Conservation (phyloP, 805 yeast genomes). For the Wilhelminamyces savonicus region DNA sequence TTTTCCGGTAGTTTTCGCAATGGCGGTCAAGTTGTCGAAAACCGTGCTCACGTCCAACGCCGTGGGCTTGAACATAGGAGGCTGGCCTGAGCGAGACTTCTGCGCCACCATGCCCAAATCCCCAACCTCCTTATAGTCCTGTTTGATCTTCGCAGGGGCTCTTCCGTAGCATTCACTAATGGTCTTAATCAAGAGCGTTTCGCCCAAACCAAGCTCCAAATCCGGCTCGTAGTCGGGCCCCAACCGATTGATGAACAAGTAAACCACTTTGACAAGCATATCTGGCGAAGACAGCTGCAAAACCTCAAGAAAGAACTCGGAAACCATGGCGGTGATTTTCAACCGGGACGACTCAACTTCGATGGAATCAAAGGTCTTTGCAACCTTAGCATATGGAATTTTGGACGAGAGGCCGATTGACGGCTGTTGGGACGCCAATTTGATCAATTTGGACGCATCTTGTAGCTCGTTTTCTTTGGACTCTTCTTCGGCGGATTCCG, state of each 20-base stretch:
- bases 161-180: constrained; percentile 88
- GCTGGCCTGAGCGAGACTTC: constrained; percentile 75
- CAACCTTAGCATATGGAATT: constrained; percentile 36
- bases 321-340: constrained; percentile 69
- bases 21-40: constrained; percentile 64
- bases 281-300: constrained; percentile 38
- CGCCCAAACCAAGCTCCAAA: constrained; percentile 90
- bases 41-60: constrained; percentile 70
- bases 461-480: too few species aligned
- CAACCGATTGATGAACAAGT: constrained; percentile 77
- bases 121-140: constrained; percentile 73
- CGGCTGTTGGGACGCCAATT: too few species aligned
- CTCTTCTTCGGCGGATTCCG: too few species aligned
- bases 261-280: constrained; percentile 66
- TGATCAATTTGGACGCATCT: too few species aligned
- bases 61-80: constrained; percentile 89
- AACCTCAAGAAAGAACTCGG: constrained; percentile 65
- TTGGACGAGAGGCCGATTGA: constrained; percentile 4
- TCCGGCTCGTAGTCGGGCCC: constrained; percentile 96
- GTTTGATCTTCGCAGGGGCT: constrained; percentile 59
- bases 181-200: constrained; percentile 80
- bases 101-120: constrained; percentile 89
- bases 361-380: constrained; percentile 66
- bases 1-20: constrained; percentile 73
- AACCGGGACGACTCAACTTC: constrained; percentile 80